Evolutionary conservation across 2,329 filamentous ascomycete species (phyloP).

Genomic region (Waltergamsia citrina): DNA sequence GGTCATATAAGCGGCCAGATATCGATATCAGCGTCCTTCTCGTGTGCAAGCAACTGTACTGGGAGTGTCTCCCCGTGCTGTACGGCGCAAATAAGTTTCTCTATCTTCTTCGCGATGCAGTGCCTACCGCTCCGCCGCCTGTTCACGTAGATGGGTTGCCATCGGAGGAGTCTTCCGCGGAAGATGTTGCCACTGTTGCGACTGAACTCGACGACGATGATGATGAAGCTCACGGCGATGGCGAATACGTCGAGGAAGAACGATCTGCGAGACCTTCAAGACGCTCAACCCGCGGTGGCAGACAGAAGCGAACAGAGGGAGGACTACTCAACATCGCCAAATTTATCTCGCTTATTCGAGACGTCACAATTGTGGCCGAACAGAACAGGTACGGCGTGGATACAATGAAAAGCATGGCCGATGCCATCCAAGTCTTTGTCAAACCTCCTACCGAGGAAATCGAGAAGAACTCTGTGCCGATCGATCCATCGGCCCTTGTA

Average conservation of each 20-base stretch:
- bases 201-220: conserved; percentile 5
- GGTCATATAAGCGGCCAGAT: conserved; percentile 10
- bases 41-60: conserved; percentile 20
- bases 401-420: conserved; percentile 19
- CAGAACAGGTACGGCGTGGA: conserved; percentile 20
- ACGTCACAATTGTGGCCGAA: conserved; percentile 32
- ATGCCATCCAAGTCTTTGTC: conserved; percentile 26
- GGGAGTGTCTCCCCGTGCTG: conserved; percentile 29
- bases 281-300: not conserved
- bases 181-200: not conserved
- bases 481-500: not conserved
- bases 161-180: conserved; percentile 5
- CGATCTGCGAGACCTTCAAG: not conserved
- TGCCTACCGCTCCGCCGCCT: conserved; percentile 1
- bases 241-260: conserved; percentile 4
- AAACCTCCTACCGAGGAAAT: not conserved
- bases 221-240: conserved; percentile 1
- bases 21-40: conserved; percentile 27
- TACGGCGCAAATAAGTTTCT: conserved; percentile 38
- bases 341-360: conserved; percentile 28
- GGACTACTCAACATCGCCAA: conserved; percentile 20
- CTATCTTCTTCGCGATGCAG: conserved; percentile 32
- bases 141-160: conserved; percentile 9
- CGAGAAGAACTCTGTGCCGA: not conserved
- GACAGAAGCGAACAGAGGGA: conserved; percentile 5